Percentiles rank a stretch among this genome's conserved stretches.
Evolutionary conservation across 371 early-diverging fungal species (phyloP).

Genomic region (Saksenaea vasiformis): DNA sequence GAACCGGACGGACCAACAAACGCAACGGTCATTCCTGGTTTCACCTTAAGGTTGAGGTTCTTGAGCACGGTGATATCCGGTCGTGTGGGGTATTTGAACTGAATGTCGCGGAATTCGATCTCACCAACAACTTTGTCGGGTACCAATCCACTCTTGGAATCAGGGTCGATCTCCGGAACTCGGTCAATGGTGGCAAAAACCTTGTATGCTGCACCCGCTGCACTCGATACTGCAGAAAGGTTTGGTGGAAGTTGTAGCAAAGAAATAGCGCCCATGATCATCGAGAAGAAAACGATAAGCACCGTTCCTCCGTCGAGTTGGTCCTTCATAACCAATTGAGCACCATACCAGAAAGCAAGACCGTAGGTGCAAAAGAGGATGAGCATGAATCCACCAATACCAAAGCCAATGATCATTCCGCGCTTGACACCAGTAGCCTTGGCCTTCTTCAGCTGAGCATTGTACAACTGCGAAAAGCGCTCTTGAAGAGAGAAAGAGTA

Average conservation of each 20-base stretch:
- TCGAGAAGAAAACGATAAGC: constrained; percentile 71
- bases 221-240: constrained; percentile 57
- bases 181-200: constrained; percentile 81
- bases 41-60: constrained; percentile 57
- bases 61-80: constrained; percentile 66
- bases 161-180: constrained; percentile 63
- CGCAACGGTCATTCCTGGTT: constrained; percentile 74
- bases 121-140: constrained; percentile 51
- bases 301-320: constrained; percentile 44
- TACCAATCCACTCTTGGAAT: constrained; percentile 53
- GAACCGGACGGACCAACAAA: constrained; percentile 82
- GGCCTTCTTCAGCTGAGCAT: constrained; percentile 44
- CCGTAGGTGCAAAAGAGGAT: constrained; percentile 61
- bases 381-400: constrained; percentile 58
- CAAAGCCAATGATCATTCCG: constrained; percentile 36
- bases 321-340: constrained; percentile 42
- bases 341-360: constrained; percentile 74
- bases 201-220: constrained; percentile 62
- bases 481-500: constrained; percentile 77
- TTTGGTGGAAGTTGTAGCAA: constrained; percentile 52
- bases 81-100: constrained; percentile 76
- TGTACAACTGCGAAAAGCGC: constrained; percentile 64
- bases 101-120: constrained; percentile 70
- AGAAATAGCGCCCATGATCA: constrained; percentile 64
- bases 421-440: constrained; percentile 49